Evolutionary conservation across 2,329 filamentous ascomycete species (phyloP).

Genomic region (Aspergillus fumigatiaffinis): DNA sequence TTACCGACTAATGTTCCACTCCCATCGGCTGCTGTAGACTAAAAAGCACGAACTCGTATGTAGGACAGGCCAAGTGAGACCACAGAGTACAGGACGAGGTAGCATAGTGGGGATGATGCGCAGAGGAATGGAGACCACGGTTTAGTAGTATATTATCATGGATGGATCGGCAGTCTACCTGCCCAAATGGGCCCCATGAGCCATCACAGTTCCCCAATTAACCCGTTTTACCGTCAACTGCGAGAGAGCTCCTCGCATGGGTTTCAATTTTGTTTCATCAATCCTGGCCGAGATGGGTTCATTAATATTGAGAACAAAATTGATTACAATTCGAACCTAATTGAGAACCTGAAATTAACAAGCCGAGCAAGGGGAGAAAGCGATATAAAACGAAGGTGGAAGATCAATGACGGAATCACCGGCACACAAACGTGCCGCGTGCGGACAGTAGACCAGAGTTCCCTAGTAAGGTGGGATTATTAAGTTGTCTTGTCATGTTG

Average conservation of each 20-base stretch:
- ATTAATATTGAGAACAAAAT: background rate
- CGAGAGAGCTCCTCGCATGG: background rate
- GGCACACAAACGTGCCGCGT: background rate
- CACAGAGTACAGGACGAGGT: background rate
- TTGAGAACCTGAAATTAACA: background rate
- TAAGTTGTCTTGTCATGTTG: background rate
- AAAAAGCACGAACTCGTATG: background rate
- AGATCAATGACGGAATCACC: constrained; percentile 1
- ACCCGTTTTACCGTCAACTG: background rate
- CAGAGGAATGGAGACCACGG: background rate
- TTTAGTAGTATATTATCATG: background rate
- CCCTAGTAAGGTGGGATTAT: background rate
- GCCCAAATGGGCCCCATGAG: background rate
- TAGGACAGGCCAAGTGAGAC: background rate
- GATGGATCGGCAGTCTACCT: background rate
- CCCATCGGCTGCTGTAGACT: background rate
- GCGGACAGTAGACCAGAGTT: background rate
- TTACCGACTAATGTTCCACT: background rate
- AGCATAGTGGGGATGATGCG: background rate
- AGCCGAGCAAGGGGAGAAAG: background rate
- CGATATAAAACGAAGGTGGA: background rate
- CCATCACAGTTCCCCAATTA: background rate
- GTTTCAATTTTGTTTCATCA: background rate
- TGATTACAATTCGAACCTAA: background rate
- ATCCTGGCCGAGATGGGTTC: background rate